These are phyloP conservation scores for Rhodotorula sp. DNA, from an alignment of 1,284 basidiomycete species.

Conservation along the genomic window DNA sequence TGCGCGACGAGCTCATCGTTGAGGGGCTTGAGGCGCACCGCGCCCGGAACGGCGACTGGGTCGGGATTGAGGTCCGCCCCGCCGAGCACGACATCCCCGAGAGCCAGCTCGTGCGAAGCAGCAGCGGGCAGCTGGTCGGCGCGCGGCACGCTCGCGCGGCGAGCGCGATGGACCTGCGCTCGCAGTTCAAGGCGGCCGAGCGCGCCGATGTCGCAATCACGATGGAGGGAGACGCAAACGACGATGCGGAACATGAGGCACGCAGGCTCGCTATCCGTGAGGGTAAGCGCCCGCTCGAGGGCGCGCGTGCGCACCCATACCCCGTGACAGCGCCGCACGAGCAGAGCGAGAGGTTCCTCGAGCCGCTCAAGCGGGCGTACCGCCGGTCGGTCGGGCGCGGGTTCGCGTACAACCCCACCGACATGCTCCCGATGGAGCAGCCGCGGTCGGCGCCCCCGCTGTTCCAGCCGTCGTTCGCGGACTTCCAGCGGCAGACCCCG, in stretches of 20 bases:
- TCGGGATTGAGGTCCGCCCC: constrained; percentile 30
- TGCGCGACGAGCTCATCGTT: not conserved
- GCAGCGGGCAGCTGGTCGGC: constrained; percentile 28
- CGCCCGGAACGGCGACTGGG: constrained; percentile 11
- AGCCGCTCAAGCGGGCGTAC: not conserved
- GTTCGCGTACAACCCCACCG: constrained; percentile 30
- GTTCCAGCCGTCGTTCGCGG: constrained; percentile 14
- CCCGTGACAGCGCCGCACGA: not conserved
- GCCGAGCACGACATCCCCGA: constrained; percentile 27
- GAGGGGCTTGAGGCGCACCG: not conserved
- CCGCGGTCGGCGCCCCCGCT: constrained; percentile 24
- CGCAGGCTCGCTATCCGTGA: constrained; percentile 13
- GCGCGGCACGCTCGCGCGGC: constrained; percentile 18
- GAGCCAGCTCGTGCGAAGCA: constrained; percentile 26
- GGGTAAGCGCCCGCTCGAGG: constrained; percentile 24
- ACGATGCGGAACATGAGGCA: not conserved
- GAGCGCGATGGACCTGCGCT: constrained; percentile 37
- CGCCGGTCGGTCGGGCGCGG: not conserved
- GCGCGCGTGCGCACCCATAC: not conserved
- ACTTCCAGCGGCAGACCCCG: constrained; percentile 10
- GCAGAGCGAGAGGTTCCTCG: not conserved
- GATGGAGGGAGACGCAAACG: not conserved
- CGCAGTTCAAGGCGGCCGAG: constrained; percentile 30
- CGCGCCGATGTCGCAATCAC: constrained; percentile 6
- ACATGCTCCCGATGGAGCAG: not conserved